Conservation (phyloP, 768 basidiomycete species). For the Russula ochroleuca region DNA sequence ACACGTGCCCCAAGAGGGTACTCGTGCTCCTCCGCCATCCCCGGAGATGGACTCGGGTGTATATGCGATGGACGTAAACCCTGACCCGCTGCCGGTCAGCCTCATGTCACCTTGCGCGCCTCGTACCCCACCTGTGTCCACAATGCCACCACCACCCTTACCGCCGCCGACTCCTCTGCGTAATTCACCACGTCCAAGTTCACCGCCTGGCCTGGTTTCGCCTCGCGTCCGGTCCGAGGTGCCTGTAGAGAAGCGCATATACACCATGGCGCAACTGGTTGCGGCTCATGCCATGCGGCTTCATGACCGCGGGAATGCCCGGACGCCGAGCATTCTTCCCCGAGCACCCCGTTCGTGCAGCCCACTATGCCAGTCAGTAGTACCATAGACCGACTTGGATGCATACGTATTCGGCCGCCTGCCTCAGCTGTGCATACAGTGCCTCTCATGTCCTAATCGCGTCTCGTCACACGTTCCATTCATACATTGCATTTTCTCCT, state of each 20-base stretch:
- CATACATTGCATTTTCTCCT: constrained; percentile 8
- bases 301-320: constrained; percentile 21
- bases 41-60: constrained; percentile 21
- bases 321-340: constrained; percentile 10
- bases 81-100: constrained; percentile 21
- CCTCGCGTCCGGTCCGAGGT: constrained; percentile 10
- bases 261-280: constrained; percentile 28
- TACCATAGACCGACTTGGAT: neutral
- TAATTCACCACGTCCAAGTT: neutral
- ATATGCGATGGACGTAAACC: constrained; percentile 15
- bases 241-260: constrained; percentile 18
- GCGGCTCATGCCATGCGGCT: constrained; percentile 26
- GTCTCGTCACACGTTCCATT: constrained; percentile 11
- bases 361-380: constrained; percentile 13
- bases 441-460: constrained; percentile 5
- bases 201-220: constrained; percentile 20
- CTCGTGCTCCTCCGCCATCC: constrained; percentile 23
- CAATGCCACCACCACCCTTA: constrained; percentile 5
- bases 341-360: constrained; percentile 10
- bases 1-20: constrained; percentile 15
- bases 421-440: neutral
- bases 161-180: neutral
- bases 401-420: neutral
- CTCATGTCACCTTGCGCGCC: neutral
- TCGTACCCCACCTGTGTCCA: constrained; percentile 1